These are phyloP conservation scores for Castanea crenata DNA, from an alignment of 306 rosid species.

Conservation along the genomic window DNA sequence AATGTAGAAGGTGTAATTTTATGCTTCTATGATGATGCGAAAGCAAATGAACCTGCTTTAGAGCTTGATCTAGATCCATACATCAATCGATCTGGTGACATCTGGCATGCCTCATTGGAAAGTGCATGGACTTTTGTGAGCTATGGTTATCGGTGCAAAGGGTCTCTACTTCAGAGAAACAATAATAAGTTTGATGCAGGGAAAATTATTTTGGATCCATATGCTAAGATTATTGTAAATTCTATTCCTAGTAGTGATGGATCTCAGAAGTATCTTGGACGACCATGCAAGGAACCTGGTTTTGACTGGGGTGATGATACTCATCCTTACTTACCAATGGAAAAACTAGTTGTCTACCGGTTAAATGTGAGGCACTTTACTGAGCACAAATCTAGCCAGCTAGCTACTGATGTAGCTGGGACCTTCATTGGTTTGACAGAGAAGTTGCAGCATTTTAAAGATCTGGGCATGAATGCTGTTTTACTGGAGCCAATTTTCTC, in stretches of 20 bases:
- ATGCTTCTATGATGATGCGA: constrained; percentile 62
- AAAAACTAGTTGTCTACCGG: constrained; percentile 63
- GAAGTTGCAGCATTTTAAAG: constrained; percentile 73
- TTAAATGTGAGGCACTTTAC: constrained; percentile 72
- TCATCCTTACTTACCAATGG: constrained; percentile 49
- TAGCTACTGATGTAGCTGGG: constrained; percentile 62
- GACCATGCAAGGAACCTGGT: constrained; percentile 53
- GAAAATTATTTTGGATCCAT: constrained; percentile 66
- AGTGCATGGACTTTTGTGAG: constrained; percentile 50
- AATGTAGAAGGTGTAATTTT: constrained; percentile 66
- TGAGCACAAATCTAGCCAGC: constrained; percentile 57
- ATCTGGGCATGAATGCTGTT: constrained; percentile 75
- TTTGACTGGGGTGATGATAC: constrained; percentile 73
- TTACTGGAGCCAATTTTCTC: constrained; percentile 77
- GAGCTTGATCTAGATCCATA: constrained; percentile 92
- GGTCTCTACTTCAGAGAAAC: constrained; percentile 22
- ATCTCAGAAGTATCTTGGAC: constrained; percentile 54
- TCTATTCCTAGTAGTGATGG: constrained; percentile 35
- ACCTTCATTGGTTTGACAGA: constrained; percentile 76
- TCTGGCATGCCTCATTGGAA: constrained; percentile 84
- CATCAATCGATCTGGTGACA: constrained; percentile 77
- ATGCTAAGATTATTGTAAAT: constrained; percentile 65
- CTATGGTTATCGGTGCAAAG: constrained; percentile 69
- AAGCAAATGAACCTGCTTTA: constrained; percentile 60
- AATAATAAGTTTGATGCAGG: constrained; percentile 21